These are phyloP conservation scores for Stentor roeselii DNA, from an alignment of 73 alveolate species.

Conservation along the genomic window DNA sequence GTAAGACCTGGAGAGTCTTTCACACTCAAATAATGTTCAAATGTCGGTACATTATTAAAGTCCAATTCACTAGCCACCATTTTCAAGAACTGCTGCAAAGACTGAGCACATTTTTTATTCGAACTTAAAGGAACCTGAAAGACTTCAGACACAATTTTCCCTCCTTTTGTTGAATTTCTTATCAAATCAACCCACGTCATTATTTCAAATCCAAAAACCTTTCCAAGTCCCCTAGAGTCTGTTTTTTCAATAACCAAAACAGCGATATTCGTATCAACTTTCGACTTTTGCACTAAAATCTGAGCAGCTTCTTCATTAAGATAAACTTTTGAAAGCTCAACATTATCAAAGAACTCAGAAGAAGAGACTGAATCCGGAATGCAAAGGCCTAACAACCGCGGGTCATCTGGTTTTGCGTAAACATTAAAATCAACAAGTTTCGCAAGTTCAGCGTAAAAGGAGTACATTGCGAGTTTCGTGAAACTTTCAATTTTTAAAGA, in stretches of 20 bases:
- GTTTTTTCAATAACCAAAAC: neutral
- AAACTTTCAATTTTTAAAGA: neutral
- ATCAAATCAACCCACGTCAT: neutral
- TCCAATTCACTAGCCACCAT: neutral
- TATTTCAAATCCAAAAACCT: neutral
- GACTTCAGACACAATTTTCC: neutral
- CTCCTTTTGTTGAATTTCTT: neutral
- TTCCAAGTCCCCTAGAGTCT: neutral
- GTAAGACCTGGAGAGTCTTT: neutral
- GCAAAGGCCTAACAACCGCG: too few species aligned
- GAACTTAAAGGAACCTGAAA: neutral
- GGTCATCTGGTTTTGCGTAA: too few species aligned
- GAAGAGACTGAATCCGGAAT: neutral
- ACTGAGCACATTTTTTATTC: neutral
- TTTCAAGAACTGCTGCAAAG: neutral
- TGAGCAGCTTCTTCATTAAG: neutral
- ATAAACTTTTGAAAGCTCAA: neutral
- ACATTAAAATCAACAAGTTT: neutral
- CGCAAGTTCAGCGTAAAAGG: neutral
- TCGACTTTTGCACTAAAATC: neutral
- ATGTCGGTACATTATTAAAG: neutral
- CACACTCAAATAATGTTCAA: too few species aligned
- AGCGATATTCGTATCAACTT: neutral
- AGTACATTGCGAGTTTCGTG: neutral
- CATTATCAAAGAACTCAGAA: neutral